Evolutionary conservation across 2,329 filamentous ascomycete species (phyloP), one percentile per base, ranked within the genome.

Genomic region (Alternaria arborescens): DNA sequence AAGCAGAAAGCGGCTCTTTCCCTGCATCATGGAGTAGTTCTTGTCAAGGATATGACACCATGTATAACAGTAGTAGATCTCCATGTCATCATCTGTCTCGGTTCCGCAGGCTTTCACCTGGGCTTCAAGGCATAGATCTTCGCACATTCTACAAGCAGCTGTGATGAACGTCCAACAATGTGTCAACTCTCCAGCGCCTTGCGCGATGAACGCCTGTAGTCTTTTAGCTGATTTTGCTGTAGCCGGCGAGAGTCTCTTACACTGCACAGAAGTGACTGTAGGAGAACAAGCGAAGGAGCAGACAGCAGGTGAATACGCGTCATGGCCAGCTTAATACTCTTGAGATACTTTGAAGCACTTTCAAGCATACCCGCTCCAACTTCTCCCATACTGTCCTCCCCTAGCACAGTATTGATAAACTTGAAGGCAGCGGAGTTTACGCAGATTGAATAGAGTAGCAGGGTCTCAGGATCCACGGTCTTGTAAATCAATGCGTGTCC

Each of bases 11-110:
- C 64, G 67, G 16, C 58, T 67, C 18, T 67, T 46, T 10, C 66
- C 67, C 16, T 66, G 66, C 64, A 67, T 70, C 64, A 71, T 67
- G 1, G 67, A 62, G 12, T 66, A 65, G 20, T 66, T 68, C 53
- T 70, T 71, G 54, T 70, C 69, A 3, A 71, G 62, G n/a, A 71
- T 60, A 34, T 70, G 67, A 26, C 64, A 66, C 69, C 67, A 71
- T 16, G 67, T 40, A 11, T 65, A 67, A 46, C 69, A 71, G 12
- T 66, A 68, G 22, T 64, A 67, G 1, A 67, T 14, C 36, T 71
- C 63, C 34, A 58, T 43, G 5, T 64, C 52, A 10, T 67, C 62
- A 42, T 69, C 62, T 3, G 61, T 58, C 32, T 67, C 54, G 11
- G 51, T 50, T 20, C 32, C 43, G 34, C 64, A 55, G 10, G 60